Evolutionary conservation across 2,329 filamentous ascomycete genomes (phyloP), one percentile per base, ranked within the genome.

Genomic region (Ophiostoma angusticollis): DNA sequence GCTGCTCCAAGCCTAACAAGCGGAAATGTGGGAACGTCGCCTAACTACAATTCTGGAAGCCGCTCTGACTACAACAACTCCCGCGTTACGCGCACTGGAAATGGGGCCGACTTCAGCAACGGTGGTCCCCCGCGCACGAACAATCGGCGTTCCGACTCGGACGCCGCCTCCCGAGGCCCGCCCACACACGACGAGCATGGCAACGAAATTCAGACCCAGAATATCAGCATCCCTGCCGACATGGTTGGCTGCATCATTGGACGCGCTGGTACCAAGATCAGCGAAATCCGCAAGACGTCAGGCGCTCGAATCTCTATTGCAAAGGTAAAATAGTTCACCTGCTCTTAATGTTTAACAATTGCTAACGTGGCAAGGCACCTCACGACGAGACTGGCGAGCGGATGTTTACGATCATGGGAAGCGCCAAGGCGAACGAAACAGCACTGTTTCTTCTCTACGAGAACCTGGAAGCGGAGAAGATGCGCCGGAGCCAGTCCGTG

Each of bases 231-330:
- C 54, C 91, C 91, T 19, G 87, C 91, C 34, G 91, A 98, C 67
- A 98, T 98, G 91, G 91, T 98, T 59, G 91, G 91, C 50, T 98
- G 91, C 65, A 98, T 98, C 65, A 98, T 98, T 58, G 91, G 91
- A 49, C 82, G 87, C 48, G 85, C 73, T 39, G 91, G 91, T 48
- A 87, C 75, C 68, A 98, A 98, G 74, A 98, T 98, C 57, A 95
- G 85, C 60, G 91, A 98, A 65, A 98, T 98, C 53, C 83, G 91
- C 61, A 93, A 94, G 70, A 87, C 80, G 46, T 98, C 91, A 39
- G 87, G 87, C 44, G 91, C 91, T 45, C 83, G 89, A 54, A 98
- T 98, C 64, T 95, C 87, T 32, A 96, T 96, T 60, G 89, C 89
- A 52, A 96, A 95, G 70, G 79, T 72, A 57, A 56, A 61, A 13